Conservation (phyloP, 73 alveolate species). For the Urostyla sp. region DNA sequence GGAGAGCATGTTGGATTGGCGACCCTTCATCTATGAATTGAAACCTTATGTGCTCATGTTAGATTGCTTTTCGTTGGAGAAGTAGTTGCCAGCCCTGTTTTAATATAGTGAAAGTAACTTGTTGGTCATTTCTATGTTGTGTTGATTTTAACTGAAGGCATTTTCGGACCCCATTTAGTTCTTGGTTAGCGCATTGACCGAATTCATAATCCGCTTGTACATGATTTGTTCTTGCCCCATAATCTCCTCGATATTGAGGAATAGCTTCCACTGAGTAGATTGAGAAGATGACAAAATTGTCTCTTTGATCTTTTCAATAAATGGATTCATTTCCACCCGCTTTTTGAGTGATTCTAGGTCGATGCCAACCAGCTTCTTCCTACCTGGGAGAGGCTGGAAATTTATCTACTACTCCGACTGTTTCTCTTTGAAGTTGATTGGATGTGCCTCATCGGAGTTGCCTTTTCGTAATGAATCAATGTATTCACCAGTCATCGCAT, state of each 20-base stretch:
- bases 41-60: too few species aligned
- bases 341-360: slow-evolving; percentile 21
- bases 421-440: slow-evolving; percentile 40
- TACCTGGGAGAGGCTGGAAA: not conserved
- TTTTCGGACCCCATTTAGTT: not conserved
- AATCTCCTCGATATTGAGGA: slow-evolving; percentile 33
- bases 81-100: too few species aligned
- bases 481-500: slow-evolving; percentile 48
- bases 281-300: not conserved
- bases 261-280: slow-evolving; percentile 54
- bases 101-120: too few species aligned
- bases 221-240: not conserved
- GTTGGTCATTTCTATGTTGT: too few species aligned
- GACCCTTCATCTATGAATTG: too few species aligned
- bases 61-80: too few species aligned
- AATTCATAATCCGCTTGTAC: not conserved
- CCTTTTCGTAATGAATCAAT: slow-evolving; percentile 71
- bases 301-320: slow-evolving; percentile 42
- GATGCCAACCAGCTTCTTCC: slow-evolving; percentile 24
- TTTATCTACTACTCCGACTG: not conserved
- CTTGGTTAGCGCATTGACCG: not conserved
- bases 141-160: not conserved
- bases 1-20: not conserved
- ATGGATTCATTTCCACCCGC: slow-evolving; percentile 27
- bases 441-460: slow-evolving; percentile 47